Conservation (phyloP, 306 rosid genomes). For the Prunus salicina region DNA sequence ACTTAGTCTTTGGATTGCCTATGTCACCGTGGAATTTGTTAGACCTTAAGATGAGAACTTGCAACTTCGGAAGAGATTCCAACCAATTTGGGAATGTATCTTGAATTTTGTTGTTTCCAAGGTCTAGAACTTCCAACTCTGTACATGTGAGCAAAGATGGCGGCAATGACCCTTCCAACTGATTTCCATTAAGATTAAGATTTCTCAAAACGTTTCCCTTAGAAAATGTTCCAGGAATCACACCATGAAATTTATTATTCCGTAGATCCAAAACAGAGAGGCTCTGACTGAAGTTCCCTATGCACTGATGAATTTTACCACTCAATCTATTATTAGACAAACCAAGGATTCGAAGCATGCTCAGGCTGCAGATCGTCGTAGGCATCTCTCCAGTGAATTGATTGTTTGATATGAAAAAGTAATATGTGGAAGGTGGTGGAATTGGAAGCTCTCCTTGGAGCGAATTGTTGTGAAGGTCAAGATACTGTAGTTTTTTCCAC, state of each 20-base stretch:
- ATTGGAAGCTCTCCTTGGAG: no score
- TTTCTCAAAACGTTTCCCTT: not conserved
- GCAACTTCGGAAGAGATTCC: not conserved
- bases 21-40: no score
- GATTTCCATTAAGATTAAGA: not conserved
- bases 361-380: no score
- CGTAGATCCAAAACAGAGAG: no score
- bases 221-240: not conserved
- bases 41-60: not conserved
- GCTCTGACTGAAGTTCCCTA: no score
- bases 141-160: not conserved
- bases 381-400: not conserved
- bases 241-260: not conserved
- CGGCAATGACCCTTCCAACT: constrained; percentile 6
- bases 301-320: no score
- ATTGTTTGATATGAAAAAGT: not conserved
- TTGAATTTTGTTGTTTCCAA: not conserved
- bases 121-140: no score
- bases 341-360: no score
- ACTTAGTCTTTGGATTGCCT: no score
- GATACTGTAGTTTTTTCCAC: not conserved
- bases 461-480: not conserved
- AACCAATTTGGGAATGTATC: not conserved
- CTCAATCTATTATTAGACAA: no score
- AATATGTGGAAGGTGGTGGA: no score